These are phyloP conservation scores for Flagelloscypha sp. DNA, from an alignment of 768 basidiomycete genomes.

Conservation along the genomic window DNA sequence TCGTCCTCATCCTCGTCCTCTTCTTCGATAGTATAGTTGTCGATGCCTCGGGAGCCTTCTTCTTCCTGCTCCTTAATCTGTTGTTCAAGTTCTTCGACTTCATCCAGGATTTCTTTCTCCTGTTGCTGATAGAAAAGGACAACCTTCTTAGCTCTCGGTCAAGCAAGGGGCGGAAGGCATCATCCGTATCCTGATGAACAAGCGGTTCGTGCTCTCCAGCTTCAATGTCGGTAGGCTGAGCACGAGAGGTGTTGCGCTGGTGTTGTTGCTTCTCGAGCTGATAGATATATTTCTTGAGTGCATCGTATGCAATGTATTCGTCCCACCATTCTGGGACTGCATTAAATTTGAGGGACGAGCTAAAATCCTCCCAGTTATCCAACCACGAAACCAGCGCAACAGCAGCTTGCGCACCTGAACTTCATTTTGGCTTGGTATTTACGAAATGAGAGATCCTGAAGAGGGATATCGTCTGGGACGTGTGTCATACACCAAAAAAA, in stretches of 20 bases:
- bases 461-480: slow-evolving; percentile 18
- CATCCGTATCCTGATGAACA: slow-evolving; percentile 28
- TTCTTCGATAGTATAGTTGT: slow-evolving; percentile 42
- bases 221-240: slow-evolving; percentile 47
- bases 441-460: slow-evolving; percentile 8
- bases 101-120: slow-evolving; percentile 61
- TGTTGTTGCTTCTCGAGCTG: slow-evolving; percentile 74
- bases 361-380: slow-evolving; percentile 16
- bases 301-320: slow-evolving; percentile 85
- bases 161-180: slow-evolving; percentile 62
- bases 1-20: slow-evolving; percentile 49
- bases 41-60: slow-evolving; percentile 38
- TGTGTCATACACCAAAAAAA: no score
- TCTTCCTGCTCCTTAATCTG: slow-evolving; percentile 55
- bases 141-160: slow-evolving; percentile 83
- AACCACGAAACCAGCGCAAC: not conserved
- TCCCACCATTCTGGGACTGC: slow-evolving; percentile 91
- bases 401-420: slow-evolving; percentile 39
- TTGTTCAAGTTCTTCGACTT: slow-evolving; percentile 49
- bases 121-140: slow-evolving; percentile 69
- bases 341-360: slow-evolving; percentile 85
- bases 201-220: slow-evolving; percentile 54
- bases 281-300: slow-evolving; percentile 79
- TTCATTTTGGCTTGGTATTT: slow-evolving; percentile 36
- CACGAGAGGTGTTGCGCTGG: slow-evolving; percentile 24